A percentile compares a stretch with the other conserved stretches of the same genome.
Evolutionary conservation across 805 yeast species (phyloP).

Genomic region (Candida railenensis): DNA sequence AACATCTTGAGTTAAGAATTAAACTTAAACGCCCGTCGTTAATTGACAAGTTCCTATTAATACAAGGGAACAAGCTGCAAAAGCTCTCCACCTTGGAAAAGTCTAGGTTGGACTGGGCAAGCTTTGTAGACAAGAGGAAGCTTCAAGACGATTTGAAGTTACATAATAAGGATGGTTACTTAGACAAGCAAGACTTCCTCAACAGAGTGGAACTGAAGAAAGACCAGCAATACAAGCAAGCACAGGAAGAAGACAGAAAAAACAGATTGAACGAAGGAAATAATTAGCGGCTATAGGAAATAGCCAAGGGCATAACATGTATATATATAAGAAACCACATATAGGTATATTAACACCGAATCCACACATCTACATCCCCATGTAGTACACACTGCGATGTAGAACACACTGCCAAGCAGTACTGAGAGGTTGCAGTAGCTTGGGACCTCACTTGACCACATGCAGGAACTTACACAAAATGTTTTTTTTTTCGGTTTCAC

Average conservation of each 20-base stretch:
- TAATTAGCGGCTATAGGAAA: neutral
- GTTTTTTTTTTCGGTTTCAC: neutral
- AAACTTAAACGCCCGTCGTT: slow-evolving; percentile 73
- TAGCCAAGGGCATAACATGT: neutral
- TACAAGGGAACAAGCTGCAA: slow-evolving; percentile 58
- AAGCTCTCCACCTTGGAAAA: slow-evolving; percentile 91
- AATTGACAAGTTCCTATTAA: slow-evolving; percentile 70
- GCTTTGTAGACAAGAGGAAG: slow-evolving; percentile 84
- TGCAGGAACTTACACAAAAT: neutral
- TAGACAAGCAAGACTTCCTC: slow-evolving; percentile 89
- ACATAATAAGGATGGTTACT: slow-evolving; percentile 85
- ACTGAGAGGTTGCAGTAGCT: neutral
- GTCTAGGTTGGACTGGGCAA: slow-evolving; percentile 92
- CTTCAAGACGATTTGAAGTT: slow-evolving; percentile 77
- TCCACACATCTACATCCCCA: too few species aligned
- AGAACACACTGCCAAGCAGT: too few species aligned
- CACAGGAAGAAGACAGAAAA: slow-evolving; percentile 32
- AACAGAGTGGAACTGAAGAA: slow-evolving; percentile 64
- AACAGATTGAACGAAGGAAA: slow-evolving; percentile 3
- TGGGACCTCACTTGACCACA: neutral
- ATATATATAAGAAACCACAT: neutral
- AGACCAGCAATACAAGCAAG: slow-evolving; percentile 49
- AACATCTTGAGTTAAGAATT: slow-evolving; percentile 43
- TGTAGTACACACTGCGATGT: too few species aligned
- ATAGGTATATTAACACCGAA: too few species aligned